Percentiles rank a stretch among this genome's conserved stretches.
Conservation (phyloP, 257 asterid genomes). For the Solanum raphanifolium region DNA sequence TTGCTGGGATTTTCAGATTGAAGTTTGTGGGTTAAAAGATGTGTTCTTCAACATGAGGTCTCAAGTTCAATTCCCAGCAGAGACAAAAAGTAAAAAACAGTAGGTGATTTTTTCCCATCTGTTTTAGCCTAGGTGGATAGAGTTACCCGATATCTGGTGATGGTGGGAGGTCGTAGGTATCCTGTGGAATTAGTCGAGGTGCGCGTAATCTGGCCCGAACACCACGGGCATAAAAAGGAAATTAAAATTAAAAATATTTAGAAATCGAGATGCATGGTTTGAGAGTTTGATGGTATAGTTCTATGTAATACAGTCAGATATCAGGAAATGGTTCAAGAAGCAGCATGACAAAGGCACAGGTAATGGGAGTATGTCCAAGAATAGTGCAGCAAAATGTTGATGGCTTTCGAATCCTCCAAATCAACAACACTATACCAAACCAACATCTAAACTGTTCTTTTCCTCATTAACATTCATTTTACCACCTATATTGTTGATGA, state of each 20-base stretch:
- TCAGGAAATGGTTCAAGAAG: slow-evolving; percentile 89
- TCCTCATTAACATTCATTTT: background rate
- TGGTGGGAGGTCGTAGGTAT: background rate
- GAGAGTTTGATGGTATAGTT: background rate
- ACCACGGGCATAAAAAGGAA: background rate
- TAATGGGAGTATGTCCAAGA: slow-evolving; percentile 40
- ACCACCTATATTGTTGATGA: background rate
- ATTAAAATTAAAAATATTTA: too few species aligned
- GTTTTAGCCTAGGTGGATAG: background rate
- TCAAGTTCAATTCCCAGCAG: background rate
- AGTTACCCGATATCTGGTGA: background rate
- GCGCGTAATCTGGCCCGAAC: background rate
- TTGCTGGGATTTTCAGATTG: background rate
- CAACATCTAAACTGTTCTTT: background rate
- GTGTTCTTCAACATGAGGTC: background rate
- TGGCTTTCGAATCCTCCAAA: too few species aligned
- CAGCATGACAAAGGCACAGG: slow-evolving; percentile 50
- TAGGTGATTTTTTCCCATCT: background rate
- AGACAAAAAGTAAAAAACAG: background rate
- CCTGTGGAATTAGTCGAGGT: background rate
- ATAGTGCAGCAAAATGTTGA: background rate
- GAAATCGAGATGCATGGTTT: background rate
- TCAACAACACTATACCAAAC: background rate
- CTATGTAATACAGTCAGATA: slow-evolving; percentile 55
- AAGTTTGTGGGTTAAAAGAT: background rate